These are phyloP conservation scores for Leishmania martiniquensis DNA, from an alignment of 208 protist species.

Conservation along the genomic window DNA sequence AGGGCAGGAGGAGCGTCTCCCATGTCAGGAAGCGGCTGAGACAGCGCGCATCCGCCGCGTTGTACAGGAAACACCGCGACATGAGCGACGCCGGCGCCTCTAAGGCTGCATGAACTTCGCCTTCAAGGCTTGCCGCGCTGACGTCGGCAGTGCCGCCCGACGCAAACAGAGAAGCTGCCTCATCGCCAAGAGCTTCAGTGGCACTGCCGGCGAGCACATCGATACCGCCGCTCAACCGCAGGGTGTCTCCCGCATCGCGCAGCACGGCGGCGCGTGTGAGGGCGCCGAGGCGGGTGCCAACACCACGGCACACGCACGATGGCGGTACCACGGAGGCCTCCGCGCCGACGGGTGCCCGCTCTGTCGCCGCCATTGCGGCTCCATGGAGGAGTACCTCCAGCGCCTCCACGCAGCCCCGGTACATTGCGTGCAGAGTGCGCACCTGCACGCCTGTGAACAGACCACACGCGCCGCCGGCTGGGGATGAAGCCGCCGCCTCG, in stretches of 20 bases:
- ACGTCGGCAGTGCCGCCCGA: not conserved
- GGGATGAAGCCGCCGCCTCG: not conserved
- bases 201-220: slow-evolving; percentile 3
- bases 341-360: not conserved
- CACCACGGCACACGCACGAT: not conserved
- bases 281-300: slow-evolving; percentile 5
- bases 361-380: slow-evolving; percentile 21
- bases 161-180: not conserved
- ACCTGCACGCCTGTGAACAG: not conserved
- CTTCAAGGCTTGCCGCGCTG: too few species aligned
- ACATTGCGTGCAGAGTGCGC: slow-evolving; percentile 15
- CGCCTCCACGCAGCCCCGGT: slow-evolving; percentile 27
- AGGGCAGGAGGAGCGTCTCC: slow-evolving; percentile 17
- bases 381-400: slow-evolving; percentile 33
- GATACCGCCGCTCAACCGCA: slow-evolving; percentile 4
- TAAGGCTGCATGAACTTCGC: too few species aligned
- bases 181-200: not conserved
- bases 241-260: not conserved
- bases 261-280: slow-evolving; percentile 15
- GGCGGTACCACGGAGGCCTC: not conserved
- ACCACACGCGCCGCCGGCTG: not conserved
- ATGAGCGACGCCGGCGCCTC: not conserved
- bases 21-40: slow-evolving; percentile 25
- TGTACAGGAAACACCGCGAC: slow-evolving; percentile 23
- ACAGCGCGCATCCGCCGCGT: slow-evolving; percentile 29